Base-by-base conservation (phyloP, 2,329 filamentous ascomycete genomes). In the Ophiostoma montium region DNA sequence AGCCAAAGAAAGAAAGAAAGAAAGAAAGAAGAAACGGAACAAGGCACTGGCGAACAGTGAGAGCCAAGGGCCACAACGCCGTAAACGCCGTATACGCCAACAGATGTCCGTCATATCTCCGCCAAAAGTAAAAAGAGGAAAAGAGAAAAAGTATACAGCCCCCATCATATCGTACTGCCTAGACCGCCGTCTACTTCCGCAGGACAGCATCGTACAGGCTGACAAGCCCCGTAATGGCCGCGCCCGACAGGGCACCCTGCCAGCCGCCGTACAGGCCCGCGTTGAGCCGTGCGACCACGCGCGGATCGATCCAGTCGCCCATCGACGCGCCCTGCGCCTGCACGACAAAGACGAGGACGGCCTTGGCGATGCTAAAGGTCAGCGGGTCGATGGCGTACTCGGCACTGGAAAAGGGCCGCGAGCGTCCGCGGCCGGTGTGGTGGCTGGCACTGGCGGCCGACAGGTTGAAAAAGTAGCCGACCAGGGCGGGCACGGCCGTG, bases 381-480 rank as follows among this genome's bases (percentile, higher is more conserved):
- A 96, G 69, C 4, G 89, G 89, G 62, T 98, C 92, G 55, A 90
- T 79, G 6, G 72, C 68, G 55, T 82, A 80, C 55, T 78, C 74
- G 44, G 52, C 49, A 33, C 67, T 62, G 42, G 62, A 59, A 48
- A 62, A 56, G 36, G 62, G 62, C 38, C 56, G 56, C 47, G 61
- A 61, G 60, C 70, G 71, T 56, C 69, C 70, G 55, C 69, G 67
- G 39, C 62, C 58, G 58, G 61, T 52, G 57, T 61, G 43, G 54
- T 50, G 51, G 53, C 59, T 56, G 60, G 62, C 64, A 58, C 62
- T 69, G 58, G 70, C 74, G 45, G 71, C 68, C 35, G 81, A 86
- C 59, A 95, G 65, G 66, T 96, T 96, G 75, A 94, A 84, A 63
- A 95, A 94, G 69, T 92, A 96, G 23, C 85, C 86, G 38, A 80